Evolutionary conservation across 2,329 filamentous ascomycete genomes (phyloP).

Genomic region (Cercospora canescens): DNA sequence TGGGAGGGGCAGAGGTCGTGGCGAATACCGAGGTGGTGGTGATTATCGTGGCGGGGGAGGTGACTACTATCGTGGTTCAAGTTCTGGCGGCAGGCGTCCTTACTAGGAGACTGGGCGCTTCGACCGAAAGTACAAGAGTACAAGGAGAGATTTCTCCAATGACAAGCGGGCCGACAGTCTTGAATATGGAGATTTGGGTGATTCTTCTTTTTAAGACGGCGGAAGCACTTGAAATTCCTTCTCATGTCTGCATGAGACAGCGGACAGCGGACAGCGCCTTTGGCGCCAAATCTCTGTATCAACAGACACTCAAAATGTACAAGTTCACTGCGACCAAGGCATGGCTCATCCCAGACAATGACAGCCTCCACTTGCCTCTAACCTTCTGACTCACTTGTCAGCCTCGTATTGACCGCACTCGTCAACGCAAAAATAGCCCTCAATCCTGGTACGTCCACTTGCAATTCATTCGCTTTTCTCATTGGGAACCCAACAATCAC

Average conservation of each 20-base stretch:
- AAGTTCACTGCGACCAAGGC: not conserved
- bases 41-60: constrained; percentile 18
- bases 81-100: constrained; percentile 1
- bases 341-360: not conserved
- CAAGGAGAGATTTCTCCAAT: not conserved
- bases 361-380: not conserved
- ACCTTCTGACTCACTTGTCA: constrained; percentile 3
- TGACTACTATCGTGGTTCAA: constrained; percentile 9
- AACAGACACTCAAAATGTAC: not conserved
- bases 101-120: not conserved
- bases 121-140: too few relatives aligned
- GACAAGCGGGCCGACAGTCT: not conserved
- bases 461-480: constrained; percentile 41
- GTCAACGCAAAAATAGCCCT: constrained; percentile 41
- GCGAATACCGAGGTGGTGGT: constrained; percentile 21
- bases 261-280: not conserved
- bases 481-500: constrained; percentile 48
- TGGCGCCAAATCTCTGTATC: not conserved
- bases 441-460: constrained; percentile 42
- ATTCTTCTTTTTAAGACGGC: not conserved
- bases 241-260: not conserved
- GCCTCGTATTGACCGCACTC: constrained; percentile 29
- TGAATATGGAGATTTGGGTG: not conserved
- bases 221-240: not conserved
- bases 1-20: constrained; percentile 21